Base-by-base conservation (phyloP, 345 rosid genomes). In the Salix viminalis region DNA sequence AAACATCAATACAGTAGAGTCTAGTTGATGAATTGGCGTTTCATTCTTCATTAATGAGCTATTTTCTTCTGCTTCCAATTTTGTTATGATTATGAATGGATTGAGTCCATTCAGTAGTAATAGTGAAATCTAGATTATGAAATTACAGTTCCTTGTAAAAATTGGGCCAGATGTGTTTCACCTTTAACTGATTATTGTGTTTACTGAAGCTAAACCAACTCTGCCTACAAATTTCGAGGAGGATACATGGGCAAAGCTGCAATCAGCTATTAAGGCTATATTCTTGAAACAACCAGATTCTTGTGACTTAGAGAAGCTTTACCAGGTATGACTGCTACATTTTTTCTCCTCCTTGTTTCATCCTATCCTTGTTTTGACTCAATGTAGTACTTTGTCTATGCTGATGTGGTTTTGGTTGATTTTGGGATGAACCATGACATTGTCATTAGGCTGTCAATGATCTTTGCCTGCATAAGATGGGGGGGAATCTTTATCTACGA, bases 191-290 rank as follows among this genome's bases (percentile, higher is more conserved):
- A 16, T 16, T 64, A 41, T 82, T 60, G 67, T 80, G 28, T 69
- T 42, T 2, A 61, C 18, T 87, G 85, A 84, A 96, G 99, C 88
- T 77, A 96, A 93, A 87, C 99, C 98, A 21, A 88, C 85, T 12
- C 64, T 90, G 77, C 99, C 99, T 24, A 71, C 89, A 46, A 89
- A 92, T 79, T 96, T 93, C 75, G 99, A 96, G 86, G 97, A 90
- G 84, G 88, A 83, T 67, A 93, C 98, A 15, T 96, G 99, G 99
- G 89, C 91, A 81, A 90, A 85, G 84, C 85, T 96, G 61, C 92
- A 92, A 83, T 90, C 94, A 79, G 97, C 99, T 76, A 93, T 96
- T 67, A 90, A 84, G 83, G 98, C 98, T 76, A 96, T 93, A 90
- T 93, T 96, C 87, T 82, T 91, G 64, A 96, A 92, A 83, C 90